Base-by-base conservation (phyloP, 371 early-diverging fungal genomes). In the Coemansia sp. region DNA sequence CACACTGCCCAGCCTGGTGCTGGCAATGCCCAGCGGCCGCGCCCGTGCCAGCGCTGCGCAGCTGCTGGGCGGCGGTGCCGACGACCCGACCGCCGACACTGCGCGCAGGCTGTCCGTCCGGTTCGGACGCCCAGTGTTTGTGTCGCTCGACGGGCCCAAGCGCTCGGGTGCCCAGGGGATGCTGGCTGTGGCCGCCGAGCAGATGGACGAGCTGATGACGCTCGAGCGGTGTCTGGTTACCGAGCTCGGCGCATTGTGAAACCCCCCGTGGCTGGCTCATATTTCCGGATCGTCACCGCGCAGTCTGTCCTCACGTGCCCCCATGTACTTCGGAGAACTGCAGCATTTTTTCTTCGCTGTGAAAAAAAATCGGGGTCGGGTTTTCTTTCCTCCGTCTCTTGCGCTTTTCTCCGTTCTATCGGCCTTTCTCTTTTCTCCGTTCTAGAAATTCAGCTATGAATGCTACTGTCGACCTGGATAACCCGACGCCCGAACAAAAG, bases 51-150 rank as follows among this genome's bases (percentile, higher is more conserved):
- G 61, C 39, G 58, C 66, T 14, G 51, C 75, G 30, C 70, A 74
- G 62, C 55, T 74, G 38, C 3, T 74, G 5, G 70, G 70, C 39
- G 39, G 57, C 34, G 39, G 41, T 4, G 61, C 53, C 7, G 70
- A 74, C 52, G 75, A 74, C 35, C 70, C 75, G 4, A 68, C 73
- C 6, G 43, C 59, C 9, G 70, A 69, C 41, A 61, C 68, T 26
- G 70, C 66, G 1, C 53, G 75, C 32, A 34, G 75, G 16, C 61
- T 74, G 59, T 43, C 75, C 26, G 32, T 66, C 16, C 56, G 70
- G 36, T 65, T 74, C 59, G 59, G 51, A 53, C 75, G 70, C 26
- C 75, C 75, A n/a, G 49, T 74, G 8, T 74, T 58, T 43, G 30
- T 74, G 31, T 65, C 70, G 48, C 66, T 74, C 32, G 56, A 45